A percentile compares a stretch with the other conserved stretches of the same genome.
Conservation (phyloP, 352 stramenopile genomes). For the Phytophthora boehmeriae region DNA sequence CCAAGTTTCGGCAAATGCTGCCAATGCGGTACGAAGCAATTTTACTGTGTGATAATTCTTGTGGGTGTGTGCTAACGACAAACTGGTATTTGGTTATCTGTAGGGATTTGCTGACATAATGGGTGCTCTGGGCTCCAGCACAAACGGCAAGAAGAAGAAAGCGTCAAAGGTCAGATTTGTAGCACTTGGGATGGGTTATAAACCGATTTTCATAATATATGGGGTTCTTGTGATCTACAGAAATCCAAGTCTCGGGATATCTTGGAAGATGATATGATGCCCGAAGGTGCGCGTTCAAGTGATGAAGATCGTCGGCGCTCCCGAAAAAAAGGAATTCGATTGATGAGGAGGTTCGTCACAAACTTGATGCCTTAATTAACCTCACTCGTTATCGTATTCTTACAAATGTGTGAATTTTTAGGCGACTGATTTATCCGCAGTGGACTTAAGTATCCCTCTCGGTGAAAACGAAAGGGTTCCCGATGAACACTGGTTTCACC, state of each 20-base stretch:
- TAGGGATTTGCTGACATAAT: constrained; percentile 85
- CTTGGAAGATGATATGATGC: constrained; percentile 81
- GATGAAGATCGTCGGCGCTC: constrained; percentile 65
- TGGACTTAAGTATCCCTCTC: constrained; percentile 82
- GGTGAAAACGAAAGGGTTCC: constrained; percentile 78
- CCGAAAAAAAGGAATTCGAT: constrained; percentile 52
- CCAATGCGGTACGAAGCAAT: constrained; percentile 31
- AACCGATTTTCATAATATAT: background rate
- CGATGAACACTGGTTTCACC: constrained; percentile 83
- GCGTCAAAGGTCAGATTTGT: constrained; percentile 49
- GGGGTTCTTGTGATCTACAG: constrained; percentile 11
- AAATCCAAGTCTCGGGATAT: constrained; percentile 59
- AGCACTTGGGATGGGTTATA: background rate
- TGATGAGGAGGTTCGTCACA: constrained; percentile 37
- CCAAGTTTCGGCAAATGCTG: constrained; percentile 34
- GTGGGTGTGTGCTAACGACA: constrained; percentile 4
- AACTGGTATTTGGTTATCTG: constrained; percentile 4
- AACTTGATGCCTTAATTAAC: background rate
- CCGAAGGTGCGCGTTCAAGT: constrained; percentile 70
- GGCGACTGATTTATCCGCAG: constrained; percentile 70
- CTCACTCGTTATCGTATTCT: background rate
- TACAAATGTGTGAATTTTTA: constrained; percentile 19
- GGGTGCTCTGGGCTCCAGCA: constrained; percentile 62
- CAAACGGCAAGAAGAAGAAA: constrained; percentile 78
- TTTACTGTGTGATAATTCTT: background rate